These are phyloP conservation scores for Fusarium denticulatum DNA, from an alignment of 2,329 filamentous ascomycete genomes.

Conservation along the genomic window DNA sequence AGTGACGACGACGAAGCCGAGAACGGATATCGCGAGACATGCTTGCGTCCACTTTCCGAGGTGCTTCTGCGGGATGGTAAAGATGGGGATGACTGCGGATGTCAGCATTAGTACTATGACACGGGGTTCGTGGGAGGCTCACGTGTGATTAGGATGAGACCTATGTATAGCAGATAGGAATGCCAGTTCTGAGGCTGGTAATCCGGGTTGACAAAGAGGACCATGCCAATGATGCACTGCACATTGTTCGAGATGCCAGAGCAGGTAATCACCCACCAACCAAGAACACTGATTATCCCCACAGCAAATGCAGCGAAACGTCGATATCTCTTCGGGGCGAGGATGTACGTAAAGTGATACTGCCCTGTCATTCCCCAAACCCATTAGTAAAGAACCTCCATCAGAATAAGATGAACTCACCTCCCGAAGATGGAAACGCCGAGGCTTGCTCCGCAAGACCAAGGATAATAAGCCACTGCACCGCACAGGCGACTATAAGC, in stretches of 20 bases:
- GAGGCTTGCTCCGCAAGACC: neutral
- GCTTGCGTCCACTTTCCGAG: neutral
- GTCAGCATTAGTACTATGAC: fast-evolving
- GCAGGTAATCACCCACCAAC: neutral
- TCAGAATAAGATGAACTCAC: fast-evolving
- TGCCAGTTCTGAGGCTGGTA: neutral
- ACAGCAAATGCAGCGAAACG: neutral
- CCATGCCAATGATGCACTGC: neutral
- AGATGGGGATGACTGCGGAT: neutral
- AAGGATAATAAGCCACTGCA: neutral
- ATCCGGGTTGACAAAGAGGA: neutral
- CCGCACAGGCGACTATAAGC: neutral
- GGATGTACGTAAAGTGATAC: neutral
- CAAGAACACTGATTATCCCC: neutral
- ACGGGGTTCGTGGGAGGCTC: fast-evolving
- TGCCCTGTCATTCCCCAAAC: neutral
- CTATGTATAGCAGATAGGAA: neutral
- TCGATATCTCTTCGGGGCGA: neutral
- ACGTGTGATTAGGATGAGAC: neutral
- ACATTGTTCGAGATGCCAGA: neutral
- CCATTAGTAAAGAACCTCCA: neutral
- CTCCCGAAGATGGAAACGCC: neutral
- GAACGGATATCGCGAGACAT: neutral
- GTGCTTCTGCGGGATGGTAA: fast-evolving
- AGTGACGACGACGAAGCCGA: neutral